Conservation (phyloP, 805 yeast genomes). For the fission yeast (Schizosaccharomyces pombe) region DNA sequence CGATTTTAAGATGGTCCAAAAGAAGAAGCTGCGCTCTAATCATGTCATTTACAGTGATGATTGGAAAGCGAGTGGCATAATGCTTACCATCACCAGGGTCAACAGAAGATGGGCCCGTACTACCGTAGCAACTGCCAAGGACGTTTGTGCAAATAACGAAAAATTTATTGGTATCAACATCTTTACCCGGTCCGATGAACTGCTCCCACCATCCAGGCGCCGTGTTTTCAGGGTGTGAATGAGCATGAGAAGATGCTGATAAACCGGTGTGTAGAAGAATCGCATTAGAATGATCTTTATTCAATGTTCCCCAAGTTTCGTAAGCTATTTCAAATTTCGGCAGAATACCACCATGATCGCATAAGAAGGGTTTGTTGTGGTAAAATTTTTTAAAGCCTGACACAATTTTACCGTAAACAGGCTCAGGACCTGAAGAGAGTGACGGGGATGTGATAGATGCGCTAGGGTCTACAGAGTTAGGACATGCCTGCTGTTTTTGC, state of each 20-base stretch:
- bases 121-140: slow-evolving; percentile 83
- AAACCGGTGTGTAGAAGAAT: slow-evolving; percentile 72
- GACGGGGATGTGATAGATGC: neutral
- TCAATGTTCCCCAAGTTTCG: slow-evolving; percentile 74
- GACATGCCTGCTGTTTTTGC: neutral
- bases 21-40: slow-evolving; percentile 65
- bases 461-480: neutral
- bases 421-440: slow-evolving; percentile 24
- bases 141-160: slow-evolving; percentile 79
- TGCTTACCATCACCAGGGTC: slow-evolving; percentile 44
- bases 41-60: slow-evolving; percentile 71
- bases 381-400: slow-evolving; percentile 41
- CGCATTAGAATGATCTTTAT: slow-evolving; percentile 40
- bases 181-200: slow-evolving; percentile 61
- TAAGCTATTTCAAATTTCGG: slow-evolving; percentile 66
- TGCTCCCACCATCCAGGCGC: slow-evolving; percentile 90
- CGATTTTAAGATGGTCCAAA: slow-evolving; percentile 39
- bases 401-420: slow-evolving; percentile 45
- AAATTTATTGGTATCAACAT: slow-evolving; percentile 58
- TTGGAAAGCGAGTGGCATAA: slow-evolving; percentile 75
- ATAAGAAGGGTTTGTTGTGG: slow-evolving; percentile 33
- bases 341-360: slow-evolving; percentile 63
- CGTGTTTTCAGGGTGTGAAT: slow-evolving; percentile 44
- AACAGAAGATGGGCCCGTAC: slow-evolving; percentile 70
- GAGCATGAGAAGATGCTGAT: slow-evolving; percentile 85